A percentile compares a stretch with the other conserved stretches of the same genome.
Evolutionary conservation across 2,329 filamentous ascomycete species (phyloP).

Genomic region (Sporothrix schenckii): DNA sequence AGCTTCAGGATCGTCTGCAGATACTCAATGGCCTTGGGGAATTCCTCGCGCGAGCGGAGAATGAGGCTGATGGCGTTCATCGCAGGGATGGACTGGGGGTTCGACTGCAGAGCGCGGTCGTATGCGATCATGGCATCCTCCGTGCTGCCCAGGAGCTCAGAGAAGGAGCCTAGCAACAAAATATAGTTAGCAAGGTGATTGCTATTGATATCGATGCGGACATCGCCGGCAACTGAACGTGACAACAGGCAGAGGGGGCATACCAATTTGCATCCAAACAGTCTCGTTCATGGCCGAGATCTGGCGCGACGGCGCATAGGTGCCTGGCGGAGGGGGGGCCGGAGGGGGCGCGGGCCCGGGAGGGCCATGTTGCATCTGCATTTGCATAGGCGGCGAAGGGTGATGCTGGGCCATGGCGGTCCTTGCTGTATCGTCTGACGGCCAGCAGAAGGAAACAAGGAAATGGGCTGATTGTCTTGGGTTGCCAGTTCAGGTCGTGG

Average conservation of each 20-base stretch:
- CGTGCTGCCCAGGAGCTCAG: slow-evolving; percentile 82
- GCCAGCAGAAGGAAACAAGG: slow-evolving; percentile 25
- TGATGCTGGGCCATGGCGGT: slow-evolving; percentile 74
- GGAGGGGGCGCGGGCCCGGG: slow-evolving; percentile 58
- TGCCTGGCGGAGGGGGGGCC: slow-evolving; percentile 48
- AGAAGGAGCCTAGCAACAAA: slow-evolving; percentile 67
- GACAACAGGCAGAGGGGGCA: slow-evolving; percentile 40
- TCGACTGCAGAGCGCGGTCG: slow-evolving; percentile 84
- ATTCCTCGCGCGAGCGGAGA: slow-evolving; percentile 87
- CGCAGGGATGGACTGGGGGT: slow-evolving; percentile 82
- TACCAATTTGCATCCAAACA: slow-evolving; percentile 93
- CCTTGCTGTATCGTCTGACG: slow-evolving; percentile 27
- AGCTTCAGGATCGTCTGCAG: slow-evolving; percentile 88
- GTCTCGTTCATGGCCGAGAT: slow-evolving; percentile 79
- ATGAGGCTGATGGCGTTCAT: slow-evolving; percentile 96
- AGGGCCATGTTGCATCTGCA: slow-evolving; percentile 66
- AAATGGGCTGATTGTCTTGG: neutral
- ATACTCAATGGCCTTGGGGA: slow-evolving; percentile 91
- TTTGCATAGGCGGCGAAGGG: slow-evolving; percentile 75
- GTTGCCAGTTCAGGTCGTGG: neutral
- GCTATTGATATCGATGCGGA: no score
- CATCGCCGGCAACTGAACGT: no score
- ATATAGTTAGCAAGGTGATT: no score
- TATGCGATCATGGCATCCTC: slow-evolving; percentile 91
- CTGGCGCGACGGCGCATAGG: slow-evolving; percentile 69